Base-by-base conservation (phyloP, 352 stramenopile species). In the Aphanomyces cochlioides region DNA sequence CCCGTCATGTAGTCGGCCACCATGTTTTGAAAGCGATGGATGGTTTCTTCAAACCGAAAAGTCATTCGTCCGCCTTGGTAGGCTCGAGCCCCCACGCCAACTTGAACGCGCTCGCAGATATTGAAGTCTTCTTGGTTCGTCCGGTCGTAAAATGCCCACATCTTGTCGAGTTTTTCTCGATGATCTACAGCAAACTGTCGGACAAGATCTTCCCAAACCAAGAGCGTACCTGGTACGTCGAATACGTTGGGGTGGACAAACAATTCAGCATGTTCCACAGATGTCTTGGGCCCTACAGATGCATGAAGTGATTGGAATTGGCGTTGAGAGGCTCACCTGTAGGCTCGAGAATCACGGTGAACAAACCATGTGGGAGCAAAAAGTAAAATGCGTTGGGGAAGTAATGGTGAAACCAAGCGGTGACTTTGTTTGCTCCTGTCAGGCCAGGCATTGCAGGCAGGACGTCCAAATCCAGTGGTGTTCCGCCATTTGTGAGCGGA, bases 21-120 rank as follows among this genome's bases (percentile, higher is more conserved):
- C 73, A 77, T 73, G 64, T 77, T 77, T 56, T 77, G 73, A 56
- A 75, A 77, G 34, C 73, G 67, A 48, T 77, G 73, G 50, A 77
- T 77, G 21, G 73, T 77, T 56, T 77, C 73, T 50, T 77, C 73
- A 47, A 77, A 77, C 36, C 73, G 73, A 63, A 75, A 77, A 17
- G 73, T 73, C 47, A 77, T 63, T 54, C 73, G 73, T 28, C 73
- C 73, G 37, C 73, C 73, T 21, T 69, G 38, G 73, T 77, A 77
- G 19, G 50, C 5, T 47, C 53, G 37, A 19, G 50, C 56, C 21
- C 39, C 56, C 45, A 77, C 68, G 19, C 73, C 73, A 19, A 69
- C 63, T 54, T 77, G 73, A 28, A 77, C 73, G 19, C 48, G 45
- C 37, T 77, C 67, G 64, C 73, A 77, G n/a, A 73, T 69, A 45